Conservation (phyloP, 176 grass and related monocot genomes). For the Carex parvula region DNA sequence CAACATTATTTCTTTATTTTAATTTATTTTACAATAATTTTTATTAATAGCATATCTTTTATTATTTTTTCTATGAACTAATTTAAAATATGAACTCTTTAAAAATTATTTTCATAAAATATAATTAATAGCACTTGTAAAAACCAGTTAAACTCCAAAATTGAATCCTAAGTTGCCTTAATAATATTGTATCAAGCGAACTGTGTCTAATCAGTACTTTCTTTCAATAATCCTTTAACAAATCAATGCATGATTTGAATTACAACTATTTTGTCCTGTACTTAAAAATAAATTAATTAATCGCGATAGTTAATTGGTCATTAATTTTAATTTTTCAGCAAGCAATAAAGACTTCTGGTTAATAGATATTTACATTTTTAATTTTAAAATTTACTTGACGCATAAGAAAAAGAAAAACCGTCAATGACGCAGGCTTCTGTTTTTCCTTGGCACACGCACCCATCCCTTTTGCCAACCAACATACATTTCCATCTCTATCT, state of each 20-base stretch:
- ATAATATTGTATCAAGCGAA: background rate
- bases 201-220: background rate
- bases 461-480: slow-evolving; percentile 9
- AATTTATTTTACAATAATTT: too few relatives aligned
- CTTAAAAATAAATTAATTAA: background rate
- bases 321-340: background rate
- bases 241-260: background rate
- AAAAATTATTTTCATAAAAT: too few relatives aligned
- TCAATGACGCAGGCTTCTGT: slow-evolving; percentile 4
- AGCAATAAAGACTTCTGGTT: background rate
- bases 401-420: background rate
- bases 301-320: background rate
- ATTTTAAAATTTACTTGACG: background rate
- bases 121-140: too few relatives aligned
- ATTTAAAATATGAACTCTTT: too few relatives aligned
- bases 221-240: background rate
- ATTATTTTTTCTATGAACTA: too few relatives aligned
- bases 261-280: background rate
- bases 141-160: too few relatives aligned
- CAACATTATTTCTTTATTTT: too few relatives aligned
- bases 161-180: too few relatives aligned
- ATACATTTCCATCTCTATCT: background rate
- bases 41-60: too few relatives aligned
- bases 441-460: background rate
- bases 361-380: background rate